Base-by-base conservation (phyloP, 495 filamentous ascomycete genomes). In the Apodospora peruviana region DNA sequence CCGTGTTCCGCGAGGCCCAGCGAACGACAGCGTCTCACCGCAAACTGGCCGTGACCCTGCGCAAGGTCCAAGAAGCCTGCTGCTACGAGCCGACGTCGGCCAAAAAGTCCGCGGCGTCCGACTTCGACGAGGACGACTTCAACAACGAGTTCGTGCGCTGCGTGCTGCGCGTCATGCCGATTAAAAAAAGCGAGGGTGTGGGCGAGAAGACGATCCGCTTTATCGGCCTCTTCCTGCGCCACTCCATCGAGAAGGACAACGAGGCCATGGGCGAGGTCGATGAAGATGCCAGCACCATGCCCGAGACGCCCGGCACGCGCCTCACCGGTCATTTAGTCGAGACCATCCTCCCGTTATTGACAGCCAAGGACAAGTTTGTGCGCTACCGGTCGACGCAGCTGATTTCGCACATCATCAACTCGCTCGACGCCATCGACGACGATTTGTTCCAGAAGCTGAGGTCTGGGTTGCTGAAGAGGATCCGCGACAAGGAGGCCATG, bases 161-260 rank as follows among this genome's bases (percentile, higher is more conserved):
- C 57, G 76, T 95, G 32, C 69, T 91, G 47, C 78, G 91, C 35
- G 74, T 91, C 47, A 76, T 97, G 71, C 74, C 82, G 2, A 85
- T 97, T 21, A 95, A 95, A 74, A 96, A 95, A 75, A 85, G 85
- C 29, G 93, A 99, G 69, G 76, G 81, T 23, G 90, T 87, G 3
- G 93, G 90, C 20, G 93, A 99, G 64, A 81, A 87, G 51, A 75
- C 85, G 32, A 74, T 97, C 43, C 77, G 88, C 36, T 96, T 97
- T 64, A 69, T 91, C 56, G 90, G 88, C 17, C 70, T 86, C 32
- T 99, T 94, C 68, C 65, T 99, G 53, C 82, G 80, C 40, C 79
- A 90, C 63, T 82, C 93, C 10, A 80, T 78, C 38, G 90, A 94
- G 62, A 95, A 94, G 71, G 88, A 87, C 76, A 76, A 73, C 64